Evolutionary conservation across 495 filamentous ascomycete genomes (phyloP).

Genomic region (Glarea lozoyensis): DNA sequence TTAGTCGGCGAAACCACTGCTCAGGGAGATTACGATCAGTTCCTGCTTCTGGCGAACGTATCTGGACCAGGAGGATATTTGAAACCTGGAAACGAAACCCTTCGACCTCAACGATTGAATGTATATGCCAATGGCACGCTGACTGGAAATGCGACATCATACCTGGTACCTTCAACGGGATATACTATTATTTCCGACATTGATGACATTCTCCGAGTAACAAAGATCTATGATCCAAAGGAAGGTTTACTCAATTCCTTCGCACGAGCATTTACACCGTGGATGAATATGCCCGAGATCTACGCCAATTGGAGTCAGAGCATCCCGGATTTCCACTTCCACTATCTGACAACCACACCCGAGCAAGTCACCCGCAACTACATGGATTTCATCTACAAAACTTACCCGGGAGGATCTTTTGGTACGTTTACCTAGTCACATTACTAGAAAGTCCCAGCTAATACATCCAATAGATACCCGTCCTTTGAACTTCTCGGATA

Average conservation of each 20-base stretch:
- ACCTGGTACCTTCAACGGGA: conserved; percentile 59
- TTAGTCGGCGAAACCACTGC: conserved; percentile 48
- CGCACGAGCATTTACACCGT: conserved; percentile 56
- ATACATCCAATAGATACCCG: conserved; percentile 40
- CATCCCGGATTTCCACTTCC: conserved; percentile 62
- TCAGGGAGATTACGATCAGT: conserved; percentile 64
- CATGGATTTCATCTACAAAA: conserved; percentile 72
- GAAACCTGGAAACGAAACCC: conserved; percentile 50
- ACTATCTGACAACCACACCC: conserved; percentile 77
- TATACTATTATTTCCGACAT: conserved; percentile 67
- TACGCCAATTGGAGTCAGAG: conserved; percentile 57
- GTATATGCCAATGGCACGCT: conserved; percentile 53
- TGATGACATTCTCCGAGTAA: conserved; percentile 74
- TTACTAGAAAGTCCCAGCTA: too few species aligned
- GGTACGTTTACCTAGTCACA: conserved; percentile 14
- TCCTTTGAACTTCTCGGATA: conserved; percentile 70
- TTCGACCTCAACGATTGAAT: conserved; percentile 52
- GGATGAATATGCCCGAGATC: conserved; percentile 72
- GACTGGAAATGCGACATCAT: conserved; percentile 65
- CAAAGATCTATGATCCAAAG: conserved; percentile 68
- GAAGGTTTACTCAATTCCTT: conserved; percentile 72
- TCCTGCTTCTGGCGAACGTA: conserved; percentile 46
- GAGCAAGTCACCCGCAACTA: conserved; percentile 71
- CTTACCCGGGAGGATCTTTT: conserved; percentile 59
- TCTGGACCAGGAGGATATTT: conserved; percentile 37